Percentiles rank a stretch among this genome's conserved stretches.
These are phyloP conservation scores for Globisporangium echinulatum DNA, from an alignment of 352 stramenopile genomes.

Conservation along the genomic window DNA sequence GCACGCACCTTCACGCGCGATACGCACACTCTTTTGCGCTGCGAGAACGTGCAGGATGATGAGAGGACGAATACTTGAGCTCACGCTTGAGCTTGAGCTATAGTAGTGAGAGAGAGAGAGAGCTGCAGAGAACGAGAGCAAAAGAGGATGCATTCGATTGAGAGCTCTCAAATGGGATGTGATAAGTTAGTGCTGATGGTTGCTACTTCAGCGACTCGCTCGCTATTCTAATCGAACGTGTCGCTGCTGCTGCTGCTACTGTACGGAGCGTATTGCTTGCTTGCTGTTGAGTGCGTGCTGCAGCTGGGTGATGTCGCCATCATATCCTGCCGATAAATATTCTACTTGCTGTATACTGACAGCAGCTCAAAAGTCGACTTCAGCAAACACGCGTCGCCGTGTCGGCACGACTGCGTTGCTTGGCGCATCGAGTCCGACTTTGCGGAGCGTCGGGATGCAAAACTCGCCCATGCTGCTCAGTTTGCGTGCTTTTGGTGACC, in stretches of 20 bases:
- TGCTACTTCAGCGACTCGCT: too few species aligned
- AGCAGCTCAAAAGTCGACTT: constrained; percentile 54
- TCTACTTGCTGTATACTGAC: background rate
- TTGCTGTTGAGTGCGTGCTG: too few species aligned
- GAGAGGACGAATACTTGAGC: too few species aligned
- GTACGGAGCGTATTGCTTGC: too few species aligned
- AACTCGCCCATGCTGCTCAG: constrained; percentile 42
- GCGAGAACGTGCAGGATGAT: too few species aligned
- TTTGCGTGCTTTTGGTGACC: constrained; percentile 54
- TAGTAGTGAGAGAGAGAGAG: background rate
- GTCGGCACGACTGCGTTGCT: constrained; percentile 33
- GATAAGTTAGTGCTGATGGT: too few species aligned
- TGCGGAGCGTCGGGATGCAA: constrained; percentile 32
- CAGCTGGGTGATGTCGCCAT: too few species aligned
- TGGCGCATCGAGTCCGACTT: constrained; percentile 23
- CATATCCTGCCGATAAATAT: constrained; percentile 8
- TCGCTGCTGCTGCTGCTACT: background rate
- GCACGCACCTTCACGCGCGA: too few species aligned
- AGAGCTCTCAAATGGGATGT: too few species aligned
- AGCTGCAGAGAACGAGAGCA: background rate
- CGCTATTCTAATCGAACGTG: background rate
- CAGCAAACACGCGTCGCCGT: constrained; percentile 61
- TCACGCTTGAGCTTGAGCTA: too few species aligned
- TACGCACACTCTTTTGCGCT: too few species aligned
- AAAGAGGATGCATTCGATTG: background rate